A percentile compares a stretch with the other conserved stretches of the same genome.
These are phyloP conservation scores for Cercospora sesami DNA, from an alignment of 2,329 filamentous ascomycete species.

Conservation along the genomic window DNA sequence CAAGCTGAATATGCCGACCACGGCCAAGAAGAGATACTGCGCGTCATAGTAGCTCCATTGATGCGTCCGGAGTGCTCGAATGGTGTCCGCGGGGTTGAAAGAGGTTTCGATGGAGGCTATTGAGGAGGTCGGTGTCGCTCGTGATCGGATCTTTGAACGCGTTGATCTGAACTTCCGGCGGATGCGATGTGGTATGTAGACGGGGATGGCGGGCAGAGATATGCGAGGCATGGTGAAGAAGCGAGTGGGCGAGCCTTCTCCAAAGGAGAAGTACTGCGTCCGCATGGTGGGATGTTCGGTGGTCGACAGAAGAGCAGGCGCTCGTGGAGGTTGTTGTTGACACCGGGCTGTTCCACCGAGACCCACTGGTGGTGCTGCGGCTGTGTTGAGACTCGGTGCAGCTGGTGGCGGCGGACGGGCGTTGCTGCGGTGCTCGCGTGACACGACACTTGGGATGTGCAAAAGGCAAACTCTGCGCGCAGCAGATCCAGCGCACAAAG, in stretches of 20 bases:
- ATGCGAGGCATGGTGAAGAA: slow-evolving; percentile 48
- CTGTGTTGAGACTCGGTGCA: slow-evolving; percentile 5
- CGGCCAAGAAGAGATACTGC: slow-evolving; percentile 75
- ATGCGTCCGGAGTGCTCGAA: slow-evolving; percentile 73
- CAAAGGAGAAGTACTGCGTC: slow-evolving; percentile 34
- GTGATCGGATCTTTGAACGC: slow-evolving; percentile 64
- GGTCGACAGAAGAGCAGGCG: slow-evolving; percentile 5
- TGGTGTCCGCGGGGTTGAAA: slow-evolving; percentile 74
- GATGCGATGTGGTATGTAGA: slow-evolving; percentile 63
- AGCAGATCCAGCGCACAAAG: not conserved
- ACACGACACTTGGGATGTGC: not conserved
- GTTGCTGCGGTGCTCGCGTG: slow-evolving; percentile 12
- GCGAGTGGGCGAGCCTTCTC: slow-evolving; percentile 37
- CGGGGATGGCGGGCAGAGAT: slow-evolving; percentile 51
- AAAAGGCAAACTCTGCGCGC: not conserved
- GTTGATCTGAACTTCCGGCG: slow-evolving; percentile 63
- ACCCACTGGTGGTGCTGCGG: not conserved
- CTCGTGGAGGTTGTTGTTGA: not conserved
- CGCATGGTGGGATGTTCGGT: slow-evolving; percentile 27
- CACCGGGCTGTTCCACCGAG: not conserved
- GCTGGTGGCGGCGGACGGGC: slow-evolving; percentile 2
- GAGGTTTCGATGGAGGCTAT: slow-evolving; percentile 78
- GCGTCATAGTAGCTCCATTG: slow-evolving; percentile 80
- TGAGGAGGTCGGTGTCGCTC: slow-evolving; percentile 67
- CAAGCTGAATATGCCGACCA: slow-evolving; percentile 78